A percentile compares a stretch with the other conserved stretches of the same genome.
Conservation (phyloP, 176 grass and related monocot species). For the Phoenix dactylifera region DNA sequence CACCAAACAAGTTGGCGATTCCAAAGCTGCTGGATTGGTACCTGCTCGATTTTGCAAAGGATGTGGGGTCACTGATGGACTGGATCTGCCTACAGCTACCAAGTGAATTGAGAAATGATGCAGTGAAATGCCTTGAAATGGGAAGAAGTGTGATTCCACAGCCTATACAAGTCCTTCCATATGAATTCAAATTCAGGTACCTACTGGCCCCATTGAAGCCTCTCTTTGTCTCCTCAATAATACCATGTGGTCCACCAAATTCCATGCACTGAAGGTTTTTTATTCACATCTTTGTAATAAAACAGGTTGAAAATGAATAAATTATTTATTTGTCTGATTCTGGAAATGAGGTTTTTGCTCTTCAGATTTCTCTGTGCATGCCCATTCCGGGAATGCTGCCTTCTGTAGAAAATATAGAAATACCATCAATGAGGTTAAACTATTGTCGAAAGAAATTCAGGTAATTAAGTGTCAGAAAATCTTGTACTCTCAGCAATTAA, state of each 20-base stretch:
- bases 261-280: neutral
- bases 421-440: too few relatives aligned
- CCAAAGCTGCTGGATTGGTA: slow-evolving; percentile 94
- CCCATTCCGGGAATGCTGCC: neutral
- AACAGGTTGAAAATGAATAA: neutral
- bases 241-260: neutral
- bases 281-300: slow-evolving; percentile 5
- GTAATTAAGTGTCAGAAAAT: too few relatives aligned
- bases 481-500: too few relatives aligned
- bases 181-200: slow-evolving; percentile 94
- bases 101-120: slow-evolving; percentile 25
- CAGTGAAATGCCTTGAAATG: slow-evolving; percentile 43
- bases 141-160: slow-evolving; percentile 16
- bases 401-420: neutral
- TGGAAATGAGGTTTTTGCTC: neutral
- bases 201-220: slow-evolving; percentile 36
- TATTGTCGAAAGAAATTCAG: too few relatives aligned
- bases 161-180: slow-evolving; percentile 53
- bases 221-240: neutral
- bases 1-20: slow-evolving; percentile 49
- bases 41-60: slow-evolving; percentile 79
- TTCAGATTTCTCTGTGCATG: neutral
- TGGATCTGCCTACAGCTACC: slow-evolving; percentile 96
- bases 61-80: slow-evolving; percentile 94
- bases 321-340: slow-evolving; percentile 7